Evolutionary conservation across 176 grass and related monocot genomes (phyloP).

Genomic region (Rhynchospora pubera): DNA sequence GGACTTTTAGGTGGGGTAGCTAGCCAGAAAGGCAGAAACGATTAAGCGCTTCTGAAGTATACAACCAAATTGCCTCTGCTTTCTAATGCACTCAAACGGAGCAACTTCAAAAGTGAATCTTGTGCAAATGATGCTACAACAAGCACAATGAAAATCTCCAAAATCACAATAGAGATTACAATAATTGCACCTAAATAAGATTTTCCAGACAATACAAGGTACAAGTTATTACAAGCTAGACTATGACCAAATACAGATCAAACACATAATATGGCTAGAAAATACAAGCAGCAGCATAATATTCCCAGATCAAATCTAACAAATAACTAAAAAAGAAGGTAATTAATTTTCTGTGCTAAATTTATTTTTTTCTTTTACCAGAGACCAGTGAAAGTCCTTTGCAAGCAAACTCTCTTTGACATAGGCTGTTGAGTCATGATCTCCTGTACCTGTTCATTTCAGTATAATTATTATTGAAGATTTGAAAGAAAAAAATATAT

Average conservation of each 20-base stretch:
- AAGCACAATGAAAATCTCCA: neutral
- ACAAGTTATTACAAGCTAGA: neutral
- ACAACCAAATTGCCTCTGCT: neutral
- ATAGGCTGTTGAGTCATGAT: constrained; percentile 31
- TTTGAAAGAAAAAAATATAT: constrained; percentile 6
- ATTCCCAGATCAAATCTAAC: constrained; percentile 23
- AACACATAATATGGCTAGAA: constrained; percentile 20
- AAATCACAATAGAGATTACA: neutral
- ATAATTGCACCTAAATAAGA: neutral
- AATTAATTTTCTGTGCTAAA: constrained; percentile 12
- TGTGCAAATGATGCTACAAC: neutral
- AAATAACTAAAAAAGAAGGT: constrained; percentile 22
- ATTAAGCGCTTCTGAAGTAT: neutral
- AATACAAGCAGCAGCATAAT: constrained; percentile 23
- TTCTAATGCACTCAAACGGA: neutral
- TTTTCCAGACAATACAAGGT: neutral
- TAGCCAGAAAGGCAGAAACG: neutral
- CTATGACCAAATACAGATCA: constrained; percentile 27
- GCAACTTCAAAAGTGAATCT: neutral
- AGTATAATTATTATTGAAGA: constrained; percentile 7
- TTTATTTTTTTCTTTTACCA: constrained; percentile 34
- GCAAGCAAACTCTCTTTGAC: constrained; percentile 56
- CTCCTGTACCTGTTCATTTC: constrained; percentile 36
- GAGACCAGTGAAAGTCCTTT: constrained; percentile 64
- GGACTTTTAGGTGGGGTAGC: neutral